phyloP scores from a whole-genome alignment of 1,139 yeast species.

The Candida sp. region DNA sequence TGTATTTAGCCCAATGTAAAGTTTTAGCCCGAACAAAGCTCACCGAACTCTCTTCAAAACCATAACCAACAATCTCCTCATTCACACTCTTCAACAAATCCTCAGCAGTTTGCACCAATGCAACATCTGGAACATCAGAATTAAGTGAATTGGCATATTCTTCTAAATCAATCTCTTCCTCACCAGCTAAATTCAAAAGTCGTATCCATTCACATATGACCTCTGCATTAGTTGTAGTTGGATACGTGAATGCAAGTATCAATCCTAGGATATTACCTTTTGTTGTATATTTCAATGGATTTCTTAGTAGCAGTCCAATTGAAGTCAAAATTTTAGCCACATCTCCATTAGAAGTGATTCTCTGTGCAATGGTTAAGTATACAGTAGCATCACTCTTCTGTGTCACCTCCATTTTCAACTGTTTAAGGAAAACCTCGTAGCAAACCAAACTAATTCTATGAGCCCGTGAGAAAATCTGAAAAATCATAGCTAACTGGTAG shows the following conservation, averaged over 20 bases:
- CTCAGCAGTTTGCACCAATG: conserved; percentile 12
- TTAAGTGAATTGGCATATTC: conserved; percentile 19
- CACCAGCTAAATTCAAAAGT: conserved; percentile 4
- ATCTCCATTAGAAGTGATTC: conserved; percentile 3
- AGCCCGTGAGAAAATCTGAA: no score
- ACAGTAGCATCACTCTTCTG: conserved; percentile 6
- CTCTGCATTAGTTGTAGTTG: conserved; percentile 8
- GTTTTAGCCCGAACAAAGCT: conserved; percentile 23
- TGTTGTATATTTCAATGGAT: conserved; percentile 7
- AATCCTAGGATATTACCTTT: conserved; percentile 10
- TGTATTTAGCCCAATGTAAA: conserved; percentile 17
- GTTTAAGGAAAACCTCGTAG: no score
- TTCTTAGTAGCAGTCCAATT: background rate
- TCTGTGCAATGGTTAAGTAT: conserved; percentile 8
- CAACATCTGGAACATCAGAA: conserved; percentile 4
- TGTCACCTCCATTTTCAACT: background rate
- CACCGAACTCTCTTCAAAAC: conserved; percentile 10
- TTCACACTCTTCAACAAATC: conserved; percentile 10
- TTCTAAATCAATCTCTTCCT: conserved; percentile 14
- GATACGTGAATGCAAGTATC: conserved; percentile 13
- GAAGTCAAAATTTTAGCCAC: background rate
- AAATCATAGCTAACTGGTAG: no score
- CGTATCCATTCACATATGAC: conserved; percentile 8
- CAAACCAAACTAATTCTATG: no score
- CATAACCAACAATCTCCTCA: background rate